These are phyloP conservation scores for Beauveria pseudobassiana DNA, from an alignment of 2,329 filamentous ascomycete genomes.

Conservation along the genomic window DNA sequence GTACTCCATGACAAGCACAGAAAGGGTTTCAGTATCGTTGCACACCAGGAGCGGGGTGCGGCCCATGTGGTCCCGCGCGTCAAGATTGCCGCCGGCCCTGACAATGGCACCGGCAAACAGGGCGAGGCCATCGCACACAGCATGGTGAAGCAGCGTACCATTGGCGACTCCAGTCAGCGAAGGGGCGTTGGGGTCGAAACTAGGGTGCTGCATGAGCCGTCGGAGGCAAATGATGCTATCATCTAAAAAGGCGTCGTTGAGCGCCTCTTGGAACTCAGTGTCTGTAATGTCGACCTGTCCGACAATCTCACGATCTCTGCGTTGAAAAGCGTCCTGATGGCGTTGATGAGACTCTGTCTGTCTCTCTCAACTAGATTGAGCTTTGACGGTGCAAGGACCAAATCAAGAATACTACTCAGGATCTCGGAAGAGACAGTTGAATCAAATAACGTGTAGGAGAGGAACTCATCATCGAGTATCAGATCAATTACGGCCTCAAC, in stretches of 20 bases:
- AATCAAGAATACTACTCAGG: conserved; percentile 4
- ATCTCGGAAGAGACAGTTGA: not conserved
- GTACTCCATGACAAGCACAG: conserved; percentile 20
- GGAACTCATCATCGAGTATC: conserved; percentile 5
- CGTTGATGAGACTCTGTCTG: not conserved
- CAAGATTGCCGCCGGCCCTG: conserved; percentile 21
- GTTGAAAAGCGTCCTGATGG: not conserved
- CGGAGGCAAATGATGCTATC: conserved; percentile 18
- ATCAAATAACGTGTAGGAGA: not conserved
- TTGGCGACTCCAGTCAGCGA: conserved; percentile 10
- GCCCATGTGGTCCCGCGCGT: conserved; percentile 19
- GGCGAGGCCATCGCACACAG: conserved; percentile 19
- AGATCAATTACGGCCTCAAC: conserved; percentile 16
- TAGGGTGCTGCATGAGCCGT: conserved; percentile 22
- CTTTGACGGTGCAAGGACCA: conserved; percentile 7
- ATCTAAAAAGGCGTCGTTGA: conserved; percentile 21
- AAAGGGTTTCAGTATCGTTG: conserved; percentile 21
- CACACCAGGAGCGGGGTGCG: conserved; percentile 30
- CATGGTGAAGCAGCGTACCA: conserved; percentile 26
- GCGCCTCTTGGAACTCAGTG: conserved; percentile 15
- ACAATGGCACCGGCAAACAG: conserved; percentile 23
- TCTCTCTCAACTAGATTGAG: not conserved
- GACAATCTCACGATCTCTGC: not conserved
- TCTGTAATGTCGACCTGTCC: conserved; percentile 14
- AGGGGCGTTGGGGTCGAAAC: conserved; percentile 23